A percentile compares a stretch with the other conserved stretches of the same genome.
Conservation (phyloP, 169 alveolate species). For the Plasmodium inui region DNA sequence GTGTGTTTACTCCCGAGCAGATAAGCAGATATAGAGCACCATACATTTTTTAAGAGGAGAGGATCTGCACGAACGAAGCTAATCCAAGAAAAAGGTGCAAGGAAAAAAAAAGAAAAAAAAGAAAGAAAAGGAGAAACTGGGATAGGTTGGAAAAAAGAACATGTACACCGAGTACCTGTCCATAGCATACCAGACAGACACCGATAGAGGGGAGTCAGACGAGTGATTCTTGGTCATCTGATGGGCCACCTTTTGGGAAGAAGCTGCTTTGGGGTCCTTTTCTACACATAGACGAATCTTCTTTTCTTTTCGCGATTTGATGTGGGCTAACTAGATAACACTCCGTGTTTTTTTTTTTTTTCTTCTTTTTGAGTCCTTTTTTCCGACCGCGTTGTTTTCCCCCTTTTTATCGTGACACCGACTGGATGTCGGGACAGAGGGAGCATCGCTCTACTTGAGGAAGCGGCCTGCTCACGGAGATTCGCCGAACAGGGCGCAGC, state of each 20-base stretch:
- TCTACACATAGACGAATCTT: not conserved
- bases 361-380: not conserved
- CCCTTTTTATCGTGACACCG: not conserved
- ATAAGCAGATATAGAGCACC: not conserved
- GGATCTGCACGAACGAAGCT: not conserved
- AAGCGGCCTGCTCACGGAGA: not conserved
- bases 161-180: not conserved
- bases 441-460: not conserved
- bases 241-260: not conserved
- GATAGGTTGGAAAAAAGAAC: not conserved
- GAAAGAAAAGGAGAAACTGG: not conserved
- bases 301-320: too few species aligned
- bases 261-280: not conserved
- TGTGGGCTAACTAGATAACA: too few species aligned
- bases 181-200: not conserved
- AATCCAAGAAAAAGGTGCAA: not conserved
- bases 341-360: too few species aligned
- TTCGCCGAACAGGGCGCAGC: not conserved
- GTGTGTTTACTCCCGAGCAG: not conserved
- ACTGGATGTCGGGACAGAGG: not conserved
- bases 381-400: not conserved
- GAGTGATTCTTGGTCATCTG: not conserved
- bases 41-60: too few species aligned
- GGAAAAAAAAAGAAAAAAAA: not conserved
- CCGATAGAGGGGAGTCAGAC: not conserved